Conservation (phyloP, 352 stramenopile species). For the Phytophthora niederhauseri region DNA sequence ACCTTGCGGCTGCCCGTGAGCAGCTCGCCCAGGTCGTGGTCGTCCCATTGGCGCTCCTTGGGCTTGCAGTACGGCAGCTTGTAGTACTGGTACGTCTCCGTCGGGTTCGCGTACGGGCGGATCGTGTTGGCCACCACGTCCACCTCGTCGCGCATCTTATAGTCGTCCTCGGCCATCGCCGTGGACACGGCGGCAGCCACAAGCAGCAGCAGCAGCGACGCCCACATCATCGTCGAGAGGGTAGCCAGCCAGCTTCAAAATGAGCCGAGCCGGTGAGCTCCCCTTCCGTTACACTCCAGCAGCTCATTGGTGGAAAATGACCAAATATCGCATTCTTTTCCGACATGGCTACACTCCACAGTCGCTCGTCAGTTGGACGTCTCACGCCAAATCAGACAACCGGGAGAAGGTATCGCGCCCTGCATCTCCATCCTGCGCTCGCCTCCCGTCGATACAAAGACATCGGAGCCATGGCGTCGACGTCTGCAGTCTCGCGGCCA, state of each 20-base stretch:
- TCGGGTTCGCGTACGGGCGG: slow-evolving; percentile 97
- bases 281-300: no score
- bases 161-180: slow-evolving; percentile 36
- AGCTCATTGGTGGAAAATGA: slow-evolving; percentile 25
- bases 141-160: slow-evolving; percentile 69
- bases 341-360: slow-evolving; percentile 23
- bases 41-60: slow-evolving; percentile 85
- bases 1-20: slow-evolving; percentile 96
- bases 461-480: slow-evolving; percentile 17
- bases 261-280: neutral
- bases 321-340: slow-evolving; percentile 27
- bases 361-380: slow-evolving; percentile 2
- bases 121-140: slow-evolving; percentile 77
- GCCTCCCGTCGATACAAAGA: neutral
- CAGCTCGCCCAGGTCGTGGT: slow-evolving; percentile 94
- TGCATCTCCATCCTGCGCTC: no score
- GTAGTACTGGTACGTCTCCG: slow-evolving; percentile 99
- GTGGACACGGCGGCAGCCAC: slow-evolving; percentile 8
- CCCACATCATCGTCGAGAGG: slow-evolving; percentile 10
- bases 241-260: slow-evolving; percentile 20
- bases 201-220: slow-evolving; percentile 20
- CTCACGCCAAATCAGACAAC: slow-evolving; percentile 1
- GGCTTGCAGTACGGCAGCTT: slow-evolving; percentile 96
- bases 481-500: slow-evolving; percentile 15
- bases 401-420: neutral